Percentiles rank a stretch among this genome's conserved stretches.
Conservation (phyloP, 1,139 yeast genomes). For the Pichia sp. region DNA sequence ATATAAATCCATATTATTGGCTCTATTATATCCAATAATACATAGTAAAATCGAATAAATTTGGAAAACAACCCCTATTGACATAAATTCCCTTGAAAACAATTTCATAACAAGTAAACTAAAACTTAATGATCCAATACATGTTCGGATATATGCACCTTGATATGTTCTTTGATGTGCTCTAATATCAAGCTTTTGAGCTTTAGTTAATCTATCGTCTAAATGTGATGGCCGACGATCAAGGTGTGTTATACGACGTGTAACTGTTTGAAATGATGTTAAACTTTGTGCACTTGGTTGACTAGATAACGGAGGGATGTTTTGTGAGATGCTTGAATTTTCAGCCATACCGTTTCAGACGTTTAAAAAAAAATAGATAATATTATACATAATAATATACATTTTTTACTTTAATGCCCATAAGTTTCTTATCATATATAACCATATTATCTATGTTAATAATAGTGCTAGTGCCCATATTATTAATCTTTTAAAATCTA, state of each 20-base stretch:
- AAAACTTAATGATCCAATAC: slow-evolving; percentile 34
- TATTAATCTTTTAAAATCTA: too few species aligned
- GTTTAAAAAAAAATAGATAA: neutral
- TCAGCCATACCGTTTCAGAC: too few species aligned
- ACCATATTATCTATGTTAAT: too few species aligned
- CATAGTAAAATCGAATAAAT: slow-evolving; percentile 45
- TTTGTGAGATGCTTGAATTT: too few species aligned
- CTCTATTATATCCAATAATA: slow-evolving; percentile 42
- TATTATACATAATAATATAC: too few species aligned
- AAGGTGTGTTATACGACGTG: neutral
- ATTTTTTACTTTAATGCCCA: too few species aligned
- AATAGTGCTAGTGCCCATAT: too few species aligned
- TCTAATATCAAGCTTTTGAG: slow-evolving; percentile 44
- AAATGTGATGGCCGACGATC: slow-evolving; percentile 27
- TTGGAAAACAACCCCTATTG: slow-evolving; percentile 49
- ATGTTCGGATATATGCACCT: slow-evolving; percentile 53
- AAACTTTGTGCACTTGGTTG: too few species aligned
- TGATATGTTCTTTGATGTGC: slow-evolving; percentile 60
- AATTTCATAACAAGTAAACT: slow-evolving; percentile 41
- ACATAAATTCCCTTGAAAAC: slow-evolving; percentile 47
- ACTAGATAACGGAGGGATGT: too few species aligned
- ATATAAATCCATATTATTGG: slow-evolving; percentile 41
- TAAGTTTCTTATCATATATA: too few species aligned
- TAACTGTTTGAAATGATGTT: too few species aligned
- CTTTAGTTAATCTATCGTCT: slow-evolving; percentile 28